Base-by-base conservation (phyloP, 331 rosid species). In the Dryas integrifolia region DNA sequence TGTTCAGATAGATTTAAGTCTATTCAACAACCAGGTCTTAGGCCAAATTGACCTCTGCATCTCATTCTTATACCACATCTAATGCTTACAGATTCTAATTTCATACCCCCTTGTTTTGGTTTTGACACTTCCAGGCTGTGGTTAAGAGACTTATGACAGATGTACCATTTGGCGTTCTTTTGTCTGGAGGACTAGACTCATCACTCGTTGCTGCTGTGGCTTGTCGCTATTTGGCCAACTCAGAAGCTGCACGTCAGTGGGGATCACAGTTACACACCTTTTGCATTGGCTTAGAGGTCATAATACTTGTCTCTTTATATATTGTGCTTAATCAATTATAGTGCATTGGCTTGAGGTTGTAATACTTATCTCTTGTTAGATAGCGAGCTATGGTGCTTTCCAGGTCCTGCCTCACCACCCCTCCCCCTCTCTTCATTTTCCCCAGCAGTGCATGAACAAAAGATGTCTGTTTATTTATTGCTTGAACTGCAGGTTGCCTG, bases 141-240 rank as follows among this genome's bases (percentile, higher is more conserved):
- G 16, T 81, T 12, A 94, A 94, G 86, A 91, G 98, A 85, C 90
- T 94, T 79, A 94, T 94, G 98, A 88, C 96, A 68, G 97, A 91
- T 77, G 98, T 95, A 56, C 98, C 98, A 57, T 95, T 95, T 35
- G 98, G 98, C 63, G 96, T 95, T 73, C 97, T 95, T 66, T 79
- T 91, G 79, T 91, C 97, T 0, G 98, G 98, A 75, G 98, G 98
- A 58, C 72, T 95, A 66, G 98, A 95, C 80, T 95, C 98, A 73
- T 91, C 98, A 45, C 96, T 95, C 67, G 98, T 95, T 74, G 98
- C 98, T 62, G 87, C 98, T 46, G 96, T 95, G 69, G 89, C 91
- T 76, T 75, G 79, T 77, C 93, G 93, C 58, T 73, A 84, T 83
- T 76, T 95, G 88, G 88, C 84, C 39, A 81, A 90, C 40, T 76